Conservation (phyloP, 164 flowering plant species). For the grape (Vitis vinifera) region DNA sequence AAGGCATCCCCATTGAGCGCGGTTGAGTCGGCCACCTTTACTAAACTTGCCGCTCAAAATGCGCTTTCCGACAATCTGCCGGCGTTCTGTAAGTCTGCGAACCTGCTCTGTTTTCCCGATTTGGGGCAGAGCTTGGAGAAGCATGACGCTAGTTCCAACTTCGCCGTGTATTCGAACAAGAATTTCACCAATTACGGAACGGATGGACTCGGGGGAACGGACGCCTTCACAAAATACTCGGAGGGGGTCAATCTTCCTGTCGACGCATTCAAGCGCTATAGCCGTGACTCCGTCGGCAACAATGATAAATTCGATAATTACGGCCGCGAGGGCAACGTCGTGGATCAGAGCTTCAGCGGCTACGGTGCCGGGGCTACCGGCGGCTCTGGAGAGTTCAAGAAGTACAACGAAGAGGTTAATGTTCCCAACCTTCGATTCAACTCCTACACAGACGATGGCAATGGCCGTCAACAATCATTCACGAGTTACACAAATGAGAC, state of each 20-base stretch:
- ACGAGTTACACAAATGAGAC: constrained; percentile 19
- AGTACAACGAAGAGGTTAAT: constrained; percentile 37
- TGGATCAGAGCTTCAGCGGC: constrained; percentile 39
- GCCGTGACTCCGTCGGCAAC: constrained; percentile 34
- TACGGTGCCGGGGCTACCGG: constrained; percentile 44
- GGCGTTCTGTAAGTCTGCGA: constrained; percentile 67
- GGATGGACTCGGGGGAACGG: constrained; percentile 22
- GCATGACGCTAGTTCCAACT: constrained; percentile 36
- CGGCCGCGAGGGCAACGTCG: constrained; percentile 32
- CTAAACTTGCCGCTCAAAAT: constrained; percentile 55
- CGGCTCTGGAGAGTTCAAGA: constrained; percentile 43
- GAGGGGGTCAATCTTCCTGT: constrained; percentile 22
- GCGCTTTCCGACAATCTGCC: constrained; percentile 50
- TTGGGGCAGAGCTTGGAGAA: constrained; percentile 44
- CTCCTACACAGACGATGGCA: constrained; percentile 29
- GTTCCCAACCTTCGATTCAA: constrained; percentile 42
- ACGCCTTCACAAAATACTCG: constrained; percentile 42
- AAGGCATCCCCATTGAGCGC: constrained; percentile 76
- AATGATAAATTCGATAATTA: constrained; percentile 29
- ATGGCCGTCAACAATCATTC: constrained; percentile 24
- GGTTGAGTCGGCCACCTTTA: constrained; percentile 46
- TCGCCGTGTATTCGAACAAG: constrained; percentile 35
- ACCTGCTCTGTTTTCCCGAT: constrained; percentile 79
- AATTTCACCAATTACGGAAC: constrained; percentile 81
- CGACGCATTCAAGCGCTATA: constrained; percentile 43